Evolutionary conservation across 805 yeast species (phyloP), one percentile per base, ranked within the genome.

Genomic region (Candida oleophila): DNA sequence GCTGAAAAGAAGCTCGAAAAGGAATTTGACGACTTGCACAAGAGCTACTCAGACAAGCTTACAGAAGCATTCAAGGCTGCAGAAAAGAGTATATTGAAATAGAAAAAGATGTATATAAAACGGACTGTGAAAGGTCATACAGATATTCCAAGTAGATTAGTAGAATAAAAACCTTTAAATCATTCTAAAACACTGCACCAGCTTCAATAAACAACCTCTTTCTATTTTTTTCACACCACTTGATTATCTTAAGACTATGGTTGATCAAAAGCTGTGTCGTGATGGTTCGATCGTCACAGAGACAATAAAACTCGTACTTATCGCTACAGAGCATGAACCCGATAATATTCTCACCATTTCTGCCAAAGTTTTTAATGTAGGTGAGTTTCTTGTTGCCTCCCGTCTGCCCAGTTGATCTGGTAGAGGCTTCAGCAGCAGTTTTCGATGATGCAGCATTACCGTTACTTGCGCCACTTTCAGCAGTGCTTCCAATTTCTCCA

Each of bases 151-250:
- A 34, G 48, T 46, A 12, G 44, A 46, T 35, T 47, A 51, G 16
- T 37, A 37, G 3, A 48, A 20, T 14, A 9, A n/a, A n/a, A n/a
- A n/a, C n/a, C n/a, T n/a, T n/a, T n/a, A n/a, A n/a, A n/a, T n/a
- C n/a, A n/a, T n/a, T 16, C 30, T 47, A 60, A 51, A 61, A 86
- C 0, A 77, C 73, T 0, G 87, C 88, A 1, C 94, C 94, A n/a
- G 82, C 83, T 19, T 81, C 79, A 9, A 86, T 81, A 60, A 89
- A 89, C 32, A 89, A 61, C 35, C 94, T 68, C 44, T 80, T 81
- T 51, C 86, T 86, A 53, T 87, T 78, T 51, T 75, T 80, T 49
- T 78, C 74, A 55, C 95, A 84, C 96, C 97, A 91, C 42, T 74
- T 73, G 7, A 87, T 81, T 12, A 89, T 80, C 18, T 74, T 71